These are phyloP conservation scores for Picochlorum costavermella DNA, from an alignment of 139 green algal genomes.

Conservation along the genomic window DNA sequence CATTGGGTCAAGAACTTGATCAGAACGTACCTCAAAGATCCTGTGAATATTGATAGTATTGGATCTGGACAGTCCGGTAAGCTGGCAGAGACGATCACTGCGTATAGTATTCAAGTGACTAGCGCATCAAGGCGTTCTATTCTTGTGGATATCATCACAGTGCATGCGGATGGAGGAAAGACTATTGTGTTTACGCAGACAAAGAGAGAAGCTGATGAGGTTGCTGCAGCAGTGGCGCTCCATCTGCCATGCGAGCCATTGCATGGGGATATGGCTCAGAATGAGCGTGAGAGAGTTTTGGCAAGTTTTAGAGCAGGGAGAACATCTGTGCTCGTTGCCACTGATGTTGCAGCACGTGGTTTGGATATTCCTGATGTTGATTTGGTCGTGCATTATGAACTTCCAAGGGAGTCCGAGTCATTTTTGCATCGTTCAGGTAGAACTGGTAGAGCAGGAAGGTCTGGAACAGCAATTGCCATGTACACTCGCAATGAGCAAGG, in stretches of 20 bases:
- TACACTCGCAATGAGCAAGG: conserved; percentile 48
- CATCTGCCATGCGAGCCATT: conserved; percentile 44
- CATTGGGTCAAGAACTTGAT: conserved; percentile 87
- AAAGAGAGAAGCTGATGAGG: conserved; percentile 81
- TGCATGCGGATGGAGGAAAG: conserved; percentile 70
- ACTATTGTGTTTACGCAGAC: conserved; percentile 75
- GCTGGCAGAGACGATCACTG: conserved; percentile 60
- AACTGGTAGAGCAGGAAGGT: conserved; percentile 60
- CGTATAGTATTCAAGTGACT: conserved; percentile 37
- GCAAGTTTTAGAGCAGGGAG: conserved; percentile 69
- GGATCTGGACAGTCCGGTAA: conserved; percentile 73
- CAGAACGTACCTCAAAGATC: conserved; percentile 62
- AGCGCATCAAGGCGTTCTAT: conserved; percentile 34
- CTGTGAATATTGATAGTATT: conserved; percentile 87
- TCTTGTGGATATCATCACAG: conserved; percentile 78
- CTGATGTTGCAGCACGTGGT: conserved; percentile 93
- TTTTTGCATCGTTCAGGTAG: conserved; percentile 54
- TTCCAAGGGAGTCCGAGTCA: conserved; percentile 38
- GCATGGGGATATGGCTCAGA: conserved; percentile 60
- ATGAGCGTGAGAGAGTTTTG: conserved; percentile 53
- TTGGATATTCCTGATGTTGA: conserved; percentile 83
- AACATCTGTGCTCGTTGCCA: conserved; percentile 79
- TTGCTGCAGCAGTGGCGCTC: conserved; percentile 41
- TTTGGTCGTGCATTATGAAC: conserved; percentile 52
- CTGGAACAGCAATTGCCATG: conserved; percentile 78